Conservation (phyloP, 2,329 filamentous ascomycete genomes). For the Sphaerulina musiva region DNA sequence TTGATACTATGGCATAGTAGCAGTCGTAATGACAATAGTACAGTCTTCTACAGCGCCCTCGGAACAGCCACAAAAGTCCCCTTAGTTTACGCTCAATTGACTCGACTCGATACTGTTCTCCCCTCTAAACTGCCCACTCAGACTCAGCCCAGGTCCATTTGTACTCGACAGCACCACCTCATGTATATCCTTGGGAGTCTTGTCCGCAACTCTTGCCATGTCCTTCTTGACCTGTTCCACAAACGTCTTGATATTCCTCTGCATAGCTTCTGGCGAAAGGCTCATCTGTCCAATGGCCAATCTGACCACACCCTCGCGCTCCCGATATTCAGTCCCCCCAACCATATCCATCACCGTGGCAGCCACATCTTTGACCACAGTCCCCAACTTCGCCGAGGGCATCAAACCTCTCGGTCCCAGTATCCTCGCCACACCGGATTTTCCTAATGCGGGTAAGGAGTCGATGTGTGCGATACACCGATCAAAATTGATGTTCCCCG, state of each 20-base stretch:
- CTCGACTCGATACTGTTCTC: constrained; percentile 45
- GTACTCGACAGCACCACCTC: constrained; percentile 80
- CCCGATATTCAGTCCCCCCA: constrained; percentile 79
- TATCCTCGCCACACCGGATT: constrained; percentile 71
- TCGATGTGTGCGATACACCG: constrained; percentile 78
- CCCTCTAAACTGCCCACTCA: constrained; percentile 71
- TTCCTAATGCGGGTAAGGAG: constrained; percentile 70
- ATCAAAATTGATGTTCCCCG: constrained; percentile 79
- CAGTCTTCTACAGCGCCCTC: too few relatives aligned
- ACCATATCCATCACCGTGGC: constrained; percentile 72
- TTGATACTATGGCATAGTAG: too few relatives aligned
- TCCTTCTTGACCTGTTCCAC: constrained; percentile 73
- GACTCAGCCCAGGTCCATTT: constrained; percentile 74
- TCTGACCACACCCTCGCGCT: constrained; percentile 74
- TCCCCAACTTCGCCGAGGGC: constrained; percentile 82
- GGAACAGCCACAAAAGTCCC: too few relatives aligned
- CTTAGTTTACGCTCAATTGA: constrained; percentile 24
- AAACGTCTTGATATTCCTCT: constrained; percentile 73
- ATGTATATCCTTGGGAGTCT: constrained; percentile 64
- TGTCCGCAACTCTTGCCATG: constrained; percentile 58
- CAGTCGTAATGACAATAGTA: too few relatives aligned
- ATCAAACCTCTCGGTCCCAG: constrained; percentile 87
- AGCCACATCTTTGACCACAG: constrained; percentile 74
- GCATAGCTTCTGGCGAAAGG: constrained; percentile 80
- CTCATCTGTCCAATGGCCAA: constrained; percentile 87